Evolutionary conservation across 2,329 filamentous ascomycete species (phyloP).

Genomic region (Mycosphaerella sp.): DNA sequence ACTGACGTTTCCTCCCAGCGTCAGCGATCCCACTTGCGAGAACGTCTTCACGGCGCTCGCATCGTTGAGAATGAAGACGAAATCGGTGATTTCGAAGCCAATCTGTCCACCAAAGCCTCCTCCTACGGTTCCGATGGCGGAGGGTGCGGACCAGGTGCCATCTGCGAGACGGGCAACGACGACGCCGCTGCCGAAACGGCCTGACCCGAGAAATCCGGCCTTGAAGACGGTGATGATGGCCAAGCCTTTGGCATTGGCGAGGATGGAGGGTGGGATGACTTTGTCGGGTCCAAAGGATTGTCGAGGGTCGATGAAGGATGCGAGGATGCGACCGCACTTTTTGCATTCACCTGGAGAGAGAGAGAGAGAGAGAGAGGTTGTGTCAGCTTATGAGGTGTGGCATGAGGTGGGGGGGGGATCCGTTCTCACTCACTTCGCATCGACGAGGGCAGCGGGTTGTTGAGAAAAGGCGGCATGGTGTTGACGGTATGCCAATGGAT

Average conservation of each 20-base stretch:
- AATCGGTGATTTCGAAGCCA: constrained; percentile 82
- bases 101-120: constrained; percentile 82
- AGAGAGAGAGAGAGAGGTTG: too few species aligned
- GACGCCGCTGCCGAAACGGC: constrained; percentile 72
- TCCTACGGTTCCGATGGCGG: constrained; percentile 72
- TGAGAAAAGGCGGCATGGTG: constrained; percentile 43
- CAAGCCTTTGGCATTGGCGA: constrained; percentile 87
- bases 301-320: constrained; percentile 87
- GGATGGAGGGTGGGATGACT: constrained; percentile 83
- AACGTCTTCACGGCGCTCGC: constrained; percentile 83
- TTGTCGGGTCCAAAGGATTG: constrained; percentile 96
- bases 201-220: constrained; percentile 77
- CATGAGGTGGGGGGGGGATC: neutral
- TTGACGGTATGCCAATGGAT: too few species aligned
- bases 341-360: constrained; percentile 74
- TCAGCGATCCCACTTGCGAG: constrained; percentile 83
- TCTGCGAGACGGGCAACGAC: constrained; percentile 73
- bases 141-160: constrained; percentile 73
- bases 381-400: neutral
- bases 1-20: constrained; percentile 91
- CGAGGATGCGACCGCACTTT: constrained; percentile 92
- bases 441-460: constrained; percentile 49
- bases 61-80: constrained; percentile 98
- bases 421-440: constrained; percentile 43
- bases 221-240: constrained; percentile 82